phyloP scores from a whole-genome alignment of 495 filamentous ascomycete species.

The Durotheca rogersii region DNA sequence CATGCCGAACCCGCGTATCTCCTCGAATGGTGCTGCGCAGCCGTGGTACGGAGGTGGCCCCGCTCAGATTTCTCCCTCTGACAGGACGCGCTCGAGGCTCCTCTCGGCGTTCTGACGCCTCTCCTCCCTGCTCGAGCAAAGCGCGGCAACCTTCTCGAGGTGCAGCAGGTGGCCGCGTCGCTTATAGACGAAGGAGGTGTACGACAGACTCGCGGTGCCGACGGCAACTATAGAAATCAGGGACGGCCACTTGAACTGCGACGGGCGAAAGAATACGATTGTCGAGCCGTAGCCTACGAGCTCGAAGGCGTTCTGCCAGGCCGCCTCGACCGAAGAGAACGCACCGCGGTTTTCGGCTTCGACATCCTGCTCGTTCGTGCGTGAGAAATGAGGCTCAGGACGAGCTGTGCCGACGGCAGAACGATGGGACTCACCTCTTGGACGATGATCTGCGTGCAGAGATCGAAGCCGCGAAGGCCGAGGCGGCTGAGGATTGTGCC shows the following conservation, averaged over 20 bases:
- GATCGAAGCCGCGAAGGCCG: conserved; percentile 69
- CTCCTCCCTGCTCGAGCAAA: too few species aligned
- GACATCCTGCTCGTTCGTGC: conserved; percentile 46
- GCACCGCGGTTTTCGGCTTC: conserved; percentile 50
- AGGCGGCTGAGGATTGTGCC: conserved; percentile 60
- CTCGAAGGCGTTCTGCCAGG: conserved; percentile 67
- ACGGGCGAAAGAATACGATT: conserved; percentile 56
- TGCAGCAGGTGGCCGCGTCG: conserved; percentile 67
- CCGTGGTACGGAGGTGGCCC: too few species aligned
- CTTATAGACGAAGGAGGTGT: conserved; percentile 56
- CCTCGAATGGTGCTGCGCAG: too few species aligned
- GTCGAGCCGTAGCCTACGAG: conserved; percentile 62
- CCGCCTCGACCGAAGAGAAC: conserved; percentile 63
- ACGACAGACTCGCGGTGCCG: conserved; percentile 49
- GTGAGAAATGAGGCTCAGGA: conserved; percentile 1
- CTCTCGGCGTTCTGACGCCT: too few species aligned
- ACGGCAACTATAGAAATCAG: conserved; percentile 57
- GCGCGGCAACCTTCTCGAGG: too few species aligned
- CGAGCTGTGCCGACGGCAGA: background rate
- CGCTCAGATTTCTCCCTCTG: too few species aligned
- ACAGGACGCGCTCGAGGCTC: too few species aligned
- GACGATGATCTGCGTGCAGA: conserved; percentile 63
- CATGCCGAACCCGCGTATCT: too few species aligned
- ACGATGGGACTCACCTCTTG: conserved; percentile 56
- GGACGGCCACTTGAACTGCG: conserved; percentile 62